Evolutionary conservation across 768 basidiomycete species (phyloP).

Genomic region (Leccinellum rugosiceps): DNA sequence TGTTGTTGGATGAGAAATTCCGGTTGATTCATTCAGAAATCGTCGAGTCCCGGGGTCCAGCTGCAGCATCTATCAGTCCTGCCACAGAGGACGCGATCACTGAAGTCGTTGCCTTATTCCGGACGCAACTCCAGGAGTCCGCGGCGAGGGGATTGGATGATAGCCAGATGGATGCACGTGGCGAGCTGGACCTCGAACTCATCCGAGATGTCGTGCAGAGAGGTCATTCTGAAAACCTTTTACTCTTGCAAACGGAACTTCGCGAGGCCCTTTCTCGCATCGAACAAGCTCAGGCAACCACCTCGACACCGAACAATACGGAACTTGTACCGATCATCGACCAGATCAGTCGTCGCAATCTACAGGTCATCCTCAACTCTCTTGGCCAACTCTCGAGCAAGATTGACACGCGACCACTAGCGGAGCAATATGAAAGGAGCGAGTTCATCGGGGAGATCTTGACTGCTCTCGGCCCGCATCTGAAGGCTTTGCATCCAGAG

Average conservation of each 20-base stretch:
- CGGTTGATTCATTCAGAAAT: constrained; percentile 45
- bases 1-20: constrained; percentile 70
- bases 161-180: constrained; percentile 65
- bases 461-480: constrained; percentile 53
- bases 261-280: constrained; percentile 45
- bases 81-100: constrained; percentile 60
- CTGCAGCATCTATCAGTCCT: constrained; percentile 35
- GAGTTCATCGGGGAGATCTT: constrained; percentile 60
- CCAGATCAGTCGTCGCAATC: constrained; percentile 52
- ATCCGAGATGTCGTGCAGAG: constrained; percentile 68
- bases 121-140: constrained; percentile 63
- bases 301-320: constrained; percentile 14
- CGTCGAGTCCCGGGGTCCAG: constrained; percentile 20
- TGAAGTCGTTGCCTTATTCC: constrained; percentile 66
- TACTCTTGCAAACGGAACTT: constrained; percentile 59
- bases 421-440: constrained; percentile 50
- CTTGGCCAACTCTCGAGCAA: constrained; percentile 46
- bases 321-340: constrained; percentile 51
- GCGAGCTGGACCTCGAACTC: constrained; percentile 76
- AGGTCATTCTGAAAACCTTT: constrained; percentile 58
- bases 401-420: constrained; percentile 33
- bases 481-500: constrained; percentile 60
- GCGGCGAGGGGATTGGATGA: constrained; percentile 56
- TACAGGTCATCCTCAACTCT: constrained; percentile 57
- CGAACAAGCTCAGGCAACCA: constrained; percentile 25